Conservation (phyloP, 345 rosid genomes). For the Conringia planisiliqua region DNA sequence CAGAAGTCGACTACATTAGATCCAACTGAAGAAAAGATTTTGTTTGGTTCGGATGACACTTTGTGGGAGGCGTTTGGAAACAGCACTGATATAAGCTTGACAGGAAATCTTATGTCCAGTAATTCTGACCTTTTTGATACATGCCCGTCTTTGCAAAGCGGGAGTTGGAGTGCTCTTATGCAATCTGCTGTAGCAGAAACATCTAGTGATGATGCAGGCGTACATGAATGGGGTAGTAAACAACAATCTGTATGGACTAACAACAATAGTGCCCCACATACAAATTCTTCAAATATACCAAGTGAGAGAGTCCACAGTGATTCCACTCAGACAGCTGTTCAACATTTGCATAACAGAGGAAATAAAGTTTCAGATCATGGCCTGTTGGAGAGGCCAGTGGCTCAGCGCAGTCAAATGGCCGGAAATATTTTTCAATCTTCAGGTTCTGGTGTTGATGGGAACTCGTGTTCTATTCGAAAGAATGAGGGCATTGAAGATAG, state of each 20-base stretch:
- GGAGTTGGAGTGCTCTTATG: conserved; percentile 99
- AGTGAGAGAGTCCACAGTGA: conserved; percentile 40
- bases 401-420: conserved; percentile 39
- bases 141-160: conserved; percentile 78
- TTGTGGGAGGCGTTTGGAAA: conserved; percentile 77
- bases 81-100: conserved; percentile 40
- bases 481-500: conserved; percentile 41
- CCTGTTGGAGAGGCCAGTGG: conserved; percentile 42
- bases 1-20: conserved; percentile 67
- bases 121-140: conserved; percentile 44
- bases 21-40: conserved; percentile 82
- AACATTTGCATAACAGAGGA: conserved; percentile 41
- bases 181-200: conserved; percentile 97
- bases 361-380: conserved; percentile 42
- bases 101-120: conserved; percentile 45
- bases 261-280: not conserved
- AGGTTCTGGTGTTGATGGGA: conserved; percentile 35
- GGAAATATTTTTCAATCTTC: conserved; percentile 41
- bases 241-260: conserved; percentile 14
- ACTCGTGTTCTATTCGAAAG: conserved; percentile 36
- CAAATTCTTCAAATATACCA: conserved; percentile 13
- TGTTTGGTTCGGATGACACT: conserved; percentile 78
- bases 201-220: conserved; percentile 42
- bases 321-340: conserved; percentile 38
- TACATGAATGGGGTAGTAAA: conserved; percentile 12